These are phyloP conservation scores for Pulveroboletus sp. DNA, from an alignment of 768 basidiomycete genomes.

Conservation along the genomic window DNA sequence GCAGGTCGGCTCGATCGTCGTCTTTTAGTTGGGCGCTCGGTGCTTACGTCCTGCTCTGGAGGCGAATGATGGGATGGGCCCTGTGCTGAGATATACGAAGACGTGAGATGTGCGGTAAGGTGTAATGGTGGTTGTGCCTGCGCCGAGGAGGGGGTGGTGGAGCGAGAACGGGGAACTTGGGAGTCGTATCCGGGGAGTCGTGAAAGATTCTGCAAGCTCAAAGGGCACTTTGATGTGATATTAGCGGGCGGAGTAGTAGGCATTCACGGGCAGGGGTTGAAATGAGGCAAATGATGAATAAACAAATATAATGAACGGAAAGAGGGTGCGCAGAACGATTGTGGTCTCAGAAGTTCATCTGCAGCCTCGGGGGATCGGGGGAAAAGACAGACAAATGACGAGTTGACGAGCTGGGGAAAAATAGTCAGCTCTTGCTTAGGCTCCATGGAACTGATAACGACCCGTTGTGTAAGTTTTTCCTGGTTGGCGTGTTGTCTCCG, in stretches of 20 bases:
- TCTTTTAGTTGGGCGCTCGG: slow-evolving; percentile 20
- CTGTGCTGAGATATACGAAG: slow-evolving; percentile 10
- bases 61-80: slow-evolving; percentile 13
- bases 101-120: slow-evolving; percentile 12
- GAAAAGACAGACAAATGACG: neutral
- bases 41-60: slow-evolving; percentile 21
- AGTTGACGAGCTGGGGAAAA: slow-evolving; percentile 4
- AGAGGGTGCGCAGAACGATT: slow-evolving; percentile 2
- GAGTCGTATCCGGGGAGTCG: slow-evolving; percentile 20
- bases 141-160: neutral
- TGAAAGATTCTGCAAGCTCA: slow-evolving; percentile 11
- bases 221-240: slow-evolving; percentile 18
- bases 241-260: slow-evolving; percentile 23
- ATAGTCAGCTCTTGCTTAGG: neutral
- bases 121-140: neutral
- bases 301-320: slow-evolving; percentile 27
- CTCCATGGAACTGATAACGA: neutral
- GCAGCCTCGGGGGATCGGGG: slow-evolving; percentile 3
- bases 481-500: neutral
- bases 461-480: neutral
- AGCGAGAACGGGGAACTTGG: neutral
- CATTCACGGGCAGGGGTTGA: slow-evolving; percentile 20
- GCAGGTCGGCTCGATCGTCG: slow-evolving; percentile 3
- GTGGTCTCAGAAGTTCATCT: slow-evolving; percentile 18
- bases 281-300: slow-evolving; percentile 16